phyloP scores from a whole-genome alignment of 352 stramenopile genomes.

The Globisporangium paroecandrum region DNA sequence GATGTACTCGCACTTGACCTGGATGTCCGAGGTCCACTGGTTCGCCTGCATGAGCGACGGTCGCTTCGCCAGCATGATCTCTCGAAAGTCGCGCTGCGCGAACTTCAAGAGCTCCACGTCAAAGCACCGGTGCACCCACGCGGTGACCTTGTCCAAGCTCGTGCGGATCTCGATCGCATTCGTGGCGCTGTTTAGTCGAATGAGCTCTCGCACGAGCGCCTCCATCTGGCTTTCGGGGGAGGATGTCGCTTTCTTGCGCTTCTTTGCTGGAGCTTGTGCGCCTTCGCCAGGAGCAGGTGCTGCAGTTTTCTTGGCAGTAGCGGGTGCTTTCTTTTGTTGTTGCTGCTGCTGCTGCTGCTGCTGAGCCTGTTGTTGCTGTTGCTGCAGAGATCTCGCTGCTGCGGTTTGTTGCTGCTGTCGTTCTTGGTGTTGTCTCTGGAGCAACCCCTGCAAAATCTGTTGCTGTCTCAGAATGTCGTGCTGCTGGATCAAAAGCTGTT shows the following conservation, averaged over 20 bases:
- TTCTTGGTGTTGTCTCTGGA: constrained; percentile 35
- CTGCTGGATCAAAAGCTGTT: constrained; percentile 39
- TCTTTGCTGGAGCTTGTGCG: constrained; percentile 21
- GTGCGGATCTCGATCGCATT: constrained; percentile 53
- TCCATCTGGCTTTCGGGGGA: constrained; percentile 58
- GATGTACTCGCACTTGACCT: constrained; percentile 57
- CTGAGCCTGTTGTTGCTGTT: no score
- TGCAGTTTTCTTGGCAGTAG: constrained; percentile 5
- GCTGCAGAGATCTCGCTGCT: constrained; percentile 15
- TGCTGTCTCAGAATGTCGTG: constrained; percentile 50
- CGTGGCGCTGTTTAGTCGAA: constrained; percentile 39
- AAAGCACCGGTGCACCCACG: constrained; percentile 53
- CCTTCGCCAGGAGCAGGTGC: not conserved
- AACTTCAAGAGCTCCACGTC: constrained; percentile 50
- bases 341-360: constrained; percentile 17
- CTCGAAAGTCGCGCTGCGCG: constrained; percentile 50
- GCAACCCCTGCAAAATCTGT: constrained; percentile 34
- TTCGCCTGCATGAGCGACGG: constrained; percentile 33
- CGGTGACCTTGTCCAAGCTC: constrained; percentile 49
- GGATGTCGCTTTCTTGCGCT: constrained; percentile 39
- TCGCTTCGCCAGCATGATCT: constrained; percentile 35
- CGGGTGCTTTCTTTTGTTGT: constrained; percentile 10
- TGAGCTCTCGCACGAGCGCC: constrained; percentile 46
- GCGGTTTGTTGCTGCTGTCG: constrained; percentile 11
- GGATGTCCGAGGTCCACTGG: constrained; percentile 49